Evolutionary conservation across 1,284 basidiomycete species (phyloP), one percentile per base, ranked within the genome.

Genomic region (Mycena citricolor): DNA sequence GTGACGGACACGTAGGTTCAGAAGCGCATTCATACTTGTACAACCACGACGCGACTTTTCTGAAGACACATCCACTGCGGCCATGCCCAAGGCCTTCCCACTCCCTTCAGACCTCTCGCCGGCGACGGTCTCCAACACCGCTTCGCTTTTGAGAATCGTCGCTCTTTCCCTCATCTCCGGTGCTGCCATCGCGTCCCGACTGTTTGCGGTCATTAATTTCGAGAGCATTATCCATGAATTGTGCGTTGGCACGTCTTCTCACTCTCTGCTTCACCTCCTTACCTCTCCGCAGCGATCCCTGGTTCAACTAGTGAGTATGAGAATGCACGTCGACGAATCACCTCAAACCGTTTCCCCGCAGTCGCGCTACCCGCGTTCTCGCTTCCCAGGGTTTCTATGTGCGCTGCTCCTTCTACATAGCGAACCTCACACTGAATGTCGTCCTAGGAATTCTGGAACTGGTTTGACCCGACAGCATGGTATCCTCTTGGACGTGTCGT

Each of bases 171-270:
- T 94, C 60, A 94, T 97, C 59, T 92, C 90, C 47, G 90, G 81
- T 45, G 94, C 95, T 51, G 97, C 97, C 29, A 88, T 99, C 60
- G 86, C 94, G 26, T 95, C 93, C 47, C 85, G 97, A 63, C 76
- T 99, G 58, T 99, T 99, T 64, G 94, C 95, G 51, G 97, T 99
- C 57, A 76, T 99, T 54, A 92, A 98, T 56, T 97, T 97, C 65
- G 97, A 99, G 73, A 94, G 90, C 78, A 94, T 99, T 61, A 98
- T 98, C 59, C 95, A 98, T 69, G 95, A 99, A 76, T 97, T 97
- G 91, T 93, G 54, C 57, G 90, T 80, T 1, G 29, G 21, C 16
- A 1, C 23, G 31, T 33, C 4, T 26, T 26, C 25, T 40, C 17
- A n/a, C 8, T 24, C 14, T 39, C 31, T 39, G 30, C 7, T 8